Evolutionary conservation across 176 grass and related monocot species (phyloP).

Genomic region (Triticum urartu): DNA sequence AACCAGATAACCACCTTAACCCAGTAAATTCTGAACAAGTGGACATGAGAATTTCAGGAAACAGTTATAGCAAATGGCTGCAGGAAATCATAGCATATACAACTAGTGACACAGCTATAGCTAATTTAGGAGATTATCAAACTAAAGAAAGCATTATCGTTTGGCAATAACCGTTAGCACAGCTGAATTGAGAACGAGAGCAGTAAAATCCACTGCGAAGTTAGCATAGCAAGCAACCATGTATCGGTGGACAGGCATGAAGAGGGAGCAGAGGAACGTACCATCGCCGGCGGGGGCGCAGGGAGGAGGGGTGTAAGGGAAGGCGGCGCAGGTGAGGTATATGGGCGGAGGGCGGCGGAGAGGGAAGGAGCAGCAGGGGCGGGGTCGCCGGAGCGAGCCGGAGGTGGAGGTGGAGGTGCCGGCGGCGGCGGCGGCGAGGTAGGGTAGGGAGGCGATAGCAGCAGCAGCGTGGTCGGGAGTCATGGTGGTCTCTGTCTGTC

Average conservation of each 20-base stretch:
- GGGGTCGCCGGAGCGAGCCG: not conserved
- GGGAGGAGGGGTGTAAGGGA: not conserved
- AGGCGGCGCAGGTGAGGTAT: slow-evolving; percentile 11
- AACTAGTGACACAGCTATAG: not conserved
- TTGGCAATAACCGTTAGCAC: too few relatives aligned
- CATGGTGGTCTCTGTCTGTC: not conserved
- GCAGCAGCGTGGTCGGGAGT: not conserved
- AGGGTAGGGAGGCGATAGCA: not conserved
- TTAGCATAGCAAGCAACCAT: not conserved
- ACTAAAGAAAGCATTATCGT: not conserved
- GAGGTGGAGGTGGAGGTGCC: not conserved
- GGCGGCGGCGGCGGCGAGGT: not conserved
- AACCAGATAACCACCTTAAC: not conserved
- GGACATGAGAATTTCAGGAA: not conserved
- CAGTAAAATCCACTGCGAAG: not conserved
- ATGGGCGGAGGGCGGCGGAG: not conserved
- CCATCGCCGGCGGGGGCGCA: not conserved
- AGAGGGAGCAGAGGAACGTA: not conserved
- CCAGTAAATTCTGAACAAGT: not conserved
- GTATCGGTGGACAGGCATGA: not conserved
- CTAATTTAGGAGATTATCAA: not conserved
- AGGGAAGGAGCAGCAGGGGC: not conserved
- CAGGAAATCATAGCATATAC: not conserved
- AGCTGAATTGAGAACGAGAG: not conserved
- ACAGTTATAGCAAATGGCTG: not conserved